Conservation (phyloP, 768 basidiomycete species). For the Psilocybe tampanensis region DNA sequence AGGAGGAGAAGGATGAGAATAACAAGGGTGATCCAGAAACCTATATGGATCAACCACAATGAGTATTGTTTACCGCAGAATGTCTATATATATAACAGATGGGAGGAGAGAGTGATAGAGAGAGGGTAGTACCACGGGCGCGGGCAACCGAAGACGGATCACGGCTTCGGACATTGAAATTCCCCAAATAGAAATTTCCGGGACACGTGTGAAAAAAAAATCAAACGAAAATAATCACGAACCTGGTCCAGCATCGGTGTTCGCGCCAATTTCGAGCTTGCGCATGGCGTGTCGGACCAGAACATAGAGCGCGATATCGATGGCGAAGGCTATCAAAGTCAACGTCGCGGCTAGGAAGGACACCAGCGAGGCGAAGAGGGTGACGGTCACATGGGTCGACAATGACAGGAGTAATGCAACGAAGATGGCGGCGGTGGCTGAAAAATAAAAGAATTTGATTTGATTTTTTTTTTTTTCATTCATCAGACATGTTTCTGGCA, state of each 20-base stretch:
- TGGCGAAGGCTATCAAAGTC: slow-evolving; percentile 71
- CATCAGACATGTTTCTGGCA: background rate
- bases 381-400: slow-evolving; percentile 45
- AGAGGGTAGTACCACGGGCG: background rate
- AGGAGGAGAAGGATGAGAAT: slow-evolving; percentile 63
- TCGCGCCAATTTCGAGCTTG: slow-evolving; percentile 46
- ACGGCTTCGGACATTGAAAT: too few species aligned
- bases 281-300: slow-evolving; percentile 60
- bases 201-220: background rate
- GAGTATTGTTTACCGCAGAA: too few species aligned
- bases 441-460: background rate
- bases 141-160: too few species aligned
- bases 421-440: slow-evolving; percentile 50
- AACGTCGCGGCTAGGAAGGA: slow-evolving; percentile 72
- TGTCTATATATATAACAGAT: background rate
- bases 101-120: background rate
- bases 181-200: too few species aligned
- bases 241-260: slow-evolving; percentile 68
- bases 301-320: slow-evolving; percentile 75
- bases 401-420: slow-evolving; percentile 66
- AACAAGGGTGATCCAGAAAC: slow-evolving; percentile 77
- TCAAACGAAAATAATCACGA: slow-evolving; percentile 21
- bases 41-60: slow-evolving; percentile 34
- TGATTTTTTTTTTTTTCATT: background rate
- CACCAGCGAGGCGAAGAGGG: slow-evolving; percentile 64